These are phyloP conservation scores for Gilbertella persicaria DNA, from an alignment of 371 early-diverging fungal genomes.

Conservation along the genomic window DNA sequence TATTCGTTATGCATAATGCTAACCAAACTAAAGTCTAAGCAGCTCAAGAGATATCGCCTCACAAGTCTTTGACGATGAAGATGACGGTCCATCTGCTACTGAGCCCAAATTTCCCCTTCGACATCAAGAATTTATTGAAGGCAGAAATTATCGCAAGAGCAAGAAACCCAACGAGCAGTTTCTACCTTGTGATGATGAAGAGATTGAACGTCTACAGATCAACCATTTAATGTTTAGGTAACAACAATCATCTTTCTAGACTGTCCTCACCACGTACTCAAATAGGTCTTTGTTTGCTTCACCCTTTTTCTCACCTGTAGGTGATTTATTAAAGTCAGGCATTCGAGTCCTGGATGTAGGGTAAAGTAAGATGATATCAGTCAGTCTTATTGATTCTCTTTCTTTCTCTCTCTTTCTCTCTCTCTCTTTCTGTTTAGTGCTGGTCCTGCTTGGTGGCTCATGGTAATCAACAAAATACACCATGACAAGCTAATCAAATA, in stretches of 20 bases:
- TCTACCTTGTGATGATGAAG: constrained; percentile 51
- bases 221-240: constrained; percentile 37
- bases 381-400: too few species aligned
- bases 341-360: constrained; percentile 28
- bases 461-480: constrained; percentile 11
- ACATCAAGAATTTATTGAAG: constrained; percentile 36
- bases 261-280: neutral
- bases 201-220: constrained; percentile 42
- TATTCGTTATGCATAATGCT: too few species aligned
- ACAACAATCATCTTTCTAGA: neutral
- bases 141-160: constrained; percentile 30
- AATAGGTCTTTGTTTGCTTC: constrained; percentile 16
- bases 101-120: constrained; percentile 40
- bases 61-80: neutral
- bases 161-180: constrained; percentile 23
- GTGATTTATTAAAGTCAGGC: constrained; percentile 21
- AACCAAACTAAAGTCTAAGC: too few species aligned
- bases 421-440: constrained; percentile 5
- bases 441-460: constrained; percentile 45
- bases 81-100: neutral
- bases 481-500: neutral
- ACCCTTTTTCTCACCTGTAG: constrained; percentile 27
- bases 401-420: neutral
- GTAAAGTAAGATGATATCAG: constrained; percentile 14
- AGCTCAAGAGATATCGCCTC: neutral